Evolutionary conservation across 1,284 basidiomycete genomes (phyloP), one percentile per base, ranked within the genome.

Genomic region (Megacollybia platyphylla): DNA sequence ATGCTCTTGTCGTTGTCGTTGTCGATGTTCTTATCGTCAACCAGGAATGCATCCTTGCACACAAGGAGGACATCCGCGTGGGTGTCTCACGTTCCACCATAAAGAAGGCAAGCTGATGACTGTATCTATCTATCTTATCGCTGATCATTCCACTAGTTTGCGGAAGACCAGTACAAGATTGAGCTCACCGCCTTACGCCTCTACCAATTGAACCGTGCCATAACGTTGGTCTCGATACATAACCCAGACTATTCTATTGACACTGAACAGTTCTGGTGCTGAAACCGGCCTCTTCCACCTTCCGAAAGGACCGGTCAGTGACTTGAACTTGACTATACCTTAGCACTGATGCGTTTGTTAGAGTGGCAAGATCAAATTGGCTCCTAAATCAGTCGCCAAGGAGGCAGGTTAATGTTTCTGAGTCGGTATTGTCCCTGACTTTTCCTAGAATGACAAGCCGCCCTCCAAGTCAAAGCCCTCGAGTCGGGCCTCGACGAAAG

Each of bases 31-130:
- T 47, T n/a, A 47, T 49, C 37, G 30, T 43, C 28, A 44, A 41
- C 36, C 49, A 79, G 76, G 83, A 87, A 63, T 82, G 79, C 54
- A 82, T 90, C 60, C 54, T 64, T 43, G 68, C 65, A 27, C 68
- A 82, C 58, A 74, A 75, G 47, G 75, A 76, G 41, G 83, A 84
- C 34, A 65, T 71, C 29, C 77, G 82, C 44, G 52, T 64, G 43
- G 87, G 87, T 54, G 83, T 88, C 40, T 87, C 85, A 32, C 74
- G 87, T 46, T 67, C 68, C 36, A 73, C 74, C 35, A 82, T 90
- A 60, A 90, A 90, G 72, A 90, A 88, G 78, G 72, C 69, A 35
- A 13, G 53, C 50, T 18, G 3, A 9, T 13, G 13, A 15, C 10
- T 5, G 9, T 9, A 38, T 41, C 44, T 28, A 40, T 26, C 17